A percentile compares a stretch with the other conserved stretches of the same genome.
Evolutionary conservation across 2,329 filamentous ascomycete genomes (phyloP).

Genomic region (Ophiostoma sp.): DNA sequence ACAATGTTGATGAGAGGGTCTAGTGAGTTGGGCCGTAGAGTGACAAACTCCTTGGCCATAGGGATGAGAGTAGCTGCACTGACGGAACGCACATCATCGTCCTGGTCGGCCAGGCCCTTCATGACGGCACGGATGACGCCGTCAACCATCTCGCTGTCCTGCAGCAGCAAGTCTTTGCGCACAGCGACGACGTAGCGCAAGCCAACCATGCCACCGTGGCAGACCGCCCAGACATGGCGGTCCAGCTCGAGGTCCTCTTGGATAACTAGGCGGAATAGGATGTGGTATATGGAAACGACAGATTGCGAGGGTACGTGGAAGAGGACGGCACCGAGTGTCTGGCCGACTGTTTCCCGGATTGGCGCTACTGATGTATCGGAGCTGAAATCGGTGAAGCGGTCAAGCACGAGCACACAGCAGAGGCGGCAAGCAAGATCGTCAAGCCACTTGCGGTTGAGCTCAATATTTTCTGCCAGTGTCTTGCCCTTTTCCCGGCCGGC

Average conservation of each 20-base stretch:
- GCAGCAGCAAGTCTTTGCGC: constrained; percentile 81
- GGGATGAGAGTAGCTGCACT: constrained; percentile 96
- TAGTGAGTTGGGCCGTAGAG: constrained; percentile 70
- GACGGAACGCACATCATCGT: constrained; percentile 94
- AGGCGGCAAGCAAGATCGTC: constrained; percentile 93
- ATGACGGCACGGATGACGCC: constrained; percentile 89
- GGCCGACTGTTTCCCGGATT: constrained; percentile 90
- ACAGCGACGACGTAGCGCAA: constrained; percentile 92
- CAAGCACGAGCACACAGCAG: constrained; percentile 93
- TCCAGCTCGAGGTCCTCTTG: constrained; percentile 73
- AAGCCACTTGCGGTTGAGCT: constrained; percentile 76
- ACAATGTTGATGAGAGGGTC: constrained; percentile 86
- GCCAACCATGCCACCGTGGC: constrained; percentile 97
- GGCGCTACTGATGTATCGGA: constrained; percentile 96
- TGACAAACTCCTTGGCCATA: constrained; percentile 91
- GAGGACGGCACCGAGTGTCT: constrained; percentile 83
- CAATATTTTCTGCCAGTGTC: constrained; percentile 67
- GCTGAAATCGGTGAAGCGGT: constrained; percentile 95
- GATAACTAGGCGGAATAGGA: constrained; percentile 86
- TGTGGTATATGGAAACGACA: constrained; percentile 77
- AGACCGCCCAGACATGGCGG: constrained; percentile 82
- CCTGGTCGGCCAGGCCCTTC: constrained; percentile 83
- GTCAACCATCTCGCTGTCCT: constrained; percentile 81
- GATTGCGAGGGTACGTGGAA: constrained; percentile 74
- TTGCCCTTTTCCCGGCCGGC: constrained; percentile 74